Conservation (phyloP, 176 grass and related monocot genomes). For the Juncus effusus region DNA sequence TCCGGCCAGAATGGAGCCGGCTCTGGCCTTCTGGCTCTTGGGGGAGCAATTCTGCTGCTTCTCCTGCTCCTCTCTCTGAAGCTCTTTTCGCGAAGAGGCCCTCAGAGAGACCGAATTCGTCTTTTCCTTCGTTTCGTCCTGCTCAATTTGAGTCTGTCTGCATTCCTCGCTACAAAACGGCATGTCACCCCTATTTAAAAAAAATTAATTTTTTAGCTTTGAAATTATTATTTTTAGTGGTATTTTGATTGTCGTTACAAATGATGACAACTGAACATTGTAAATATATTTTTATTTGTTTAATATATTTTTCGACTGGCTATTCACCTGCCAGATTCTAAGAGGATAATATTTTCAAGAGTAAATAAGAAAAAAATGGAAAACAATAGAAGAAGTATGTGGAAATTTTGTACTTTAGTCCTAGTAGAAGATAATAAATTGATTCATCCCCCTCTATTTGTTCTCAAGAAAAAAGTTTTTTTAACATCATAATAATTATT, state of each 20-base stretch:
- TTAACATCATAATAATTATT: no score
- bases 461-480: no score
- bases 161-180: slow-evolving; percentile 96
- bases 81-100: slow-evolving; percentile 20
- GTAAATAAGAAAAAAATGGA: no score
- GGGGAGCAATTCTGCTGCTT: slow-evolving; percentile 11
- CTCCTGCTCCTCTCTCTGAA: slow-evolving; percentile 21
- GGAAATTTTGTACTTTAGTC: no score
- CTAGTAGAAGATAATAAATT: no score
- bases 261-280: no score
- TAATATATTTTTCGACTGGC: background rate
- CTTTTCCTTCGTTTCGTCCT: slow-evolving; percentile 54
- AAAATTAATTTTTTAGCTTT: background rate
- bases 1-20: slow-evolving; percentile 21
- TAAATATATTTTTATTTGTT: background rate
- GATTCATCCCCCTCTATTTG: no score
- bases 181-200: slow-evolving; percentile 58
- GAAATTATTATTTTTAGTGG: background rate
- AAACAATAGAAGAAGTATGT: no score
- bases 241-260: background rate
- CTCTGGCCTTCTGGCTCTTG: slow-evolving; percentile 18
- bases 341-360: no score
- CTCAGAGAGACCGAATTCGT: slow-evolving; percentile 19
- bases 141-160: slow-evolving; percentile 73
- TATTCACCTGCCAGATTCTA: no score